A percentile compares a stretch with the other conserved stretches of the same genome.
These are phyloP conservation scores for Hygrocybe punicea DNA, from an alignment of 768 basidiomycete genomes.

Conservation along the genomic window DNA sequence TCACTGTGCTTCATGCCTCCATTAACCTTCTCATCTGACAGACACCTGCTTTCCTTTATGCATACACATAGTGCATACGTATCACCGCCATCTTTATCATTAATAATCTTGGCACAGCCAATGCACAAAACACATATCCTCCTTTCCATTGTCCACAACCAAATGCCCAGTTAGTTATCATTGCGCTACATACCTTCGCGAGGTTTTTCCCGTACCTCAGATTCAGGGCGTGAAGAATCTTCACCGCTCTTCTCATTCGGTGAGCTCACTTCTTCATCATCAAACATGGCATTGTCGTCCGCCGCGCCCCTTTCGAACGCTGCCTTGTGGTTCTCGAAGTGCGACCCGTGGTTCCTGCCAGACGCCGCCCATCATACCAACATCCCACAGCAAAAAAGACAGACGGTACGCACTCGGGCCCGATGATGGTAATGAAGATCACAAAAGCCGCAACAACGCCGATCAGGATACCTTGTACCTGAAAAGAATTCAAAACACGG, in stretches of 20 bases:
- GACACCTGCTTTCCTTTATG: too few species aligned
- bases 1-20: too few species aligned
- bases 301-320: slow-evolving; percentile 76
- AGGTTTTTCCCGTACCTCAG: too few species aligned
- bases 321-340: slow-evolving; percentile 79
- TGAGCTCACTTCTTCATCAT: slow-evolving; percentile 16
- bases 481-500: slow-evolving; percentile 16
- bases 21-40: too few species aligned
- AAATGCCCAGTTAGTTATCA: too few species aligned
- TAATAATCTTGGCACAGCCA: too few species aligned
- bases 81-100: too few species aligned
- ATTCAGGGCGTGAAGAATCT: too few species aligned
- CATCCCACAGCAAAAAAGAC: not conserved
- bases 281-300: slow-evolving; percentile 41
- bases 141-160: too few species aligned
- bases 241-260: not conserved
- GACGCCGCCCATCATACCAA: not conserved
- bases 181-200: too few species aligned
- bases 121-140: too few species aligned
- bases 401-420: slow-evolving; percentile 57
- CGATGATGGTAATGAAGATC: slow-evolving; percentile 70
- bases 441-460: slow-evolving; percentile 78
- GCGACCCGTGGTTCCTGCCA: slow-evolving; percentile 64
- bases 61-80: too few species aligned
- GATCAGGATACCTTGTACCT: slow-evolving; percentile 84